These are phyloP conservation scores for Heliosperma pusillum DNA, from an alignment of 148 eudicot species.

Conservation along the genomic window DNA sequence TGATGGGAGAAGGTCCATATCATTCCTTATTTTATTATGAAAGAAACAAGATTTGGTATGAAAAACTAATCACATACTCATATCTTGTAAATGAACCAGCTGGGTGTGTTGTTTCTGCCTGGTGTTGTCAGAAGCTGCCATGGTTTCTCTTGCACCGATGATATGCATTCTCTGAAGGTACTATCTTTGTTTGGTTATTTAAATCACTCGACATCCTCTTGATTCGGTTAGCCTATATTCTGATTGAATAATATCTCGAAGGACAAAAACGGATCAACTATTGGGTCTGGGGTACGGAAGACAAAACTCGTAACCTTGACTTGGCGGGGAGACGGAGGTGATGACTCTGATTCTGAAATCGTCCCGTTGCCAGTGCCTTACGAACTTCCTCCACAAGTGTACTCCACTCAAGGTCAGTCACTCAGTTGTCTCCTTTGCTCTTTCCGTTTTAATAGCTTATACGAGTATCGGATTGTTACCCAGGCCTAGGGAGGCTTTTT, in stretches of 20 bases:
- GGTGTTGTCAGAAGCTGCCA: constrained; percentile 30
- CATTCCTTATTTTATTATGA: background rate
- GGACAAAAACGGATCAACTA: constrained; percentile 31
- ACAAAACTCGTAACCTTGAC: constrained; percentile 68
- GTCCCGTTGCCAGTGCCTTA: constrained; percentile 77
- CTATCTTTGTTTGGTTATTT: background rate
- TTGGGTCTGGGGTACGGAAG: constrained; percentile 31
- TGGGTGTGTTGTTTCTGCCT: constrained; percentile 85
- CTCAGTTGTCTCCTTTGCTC: background rate
- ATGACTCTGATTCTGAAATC: constrained; percentile 42
- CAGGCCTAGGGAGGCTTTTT: no score
- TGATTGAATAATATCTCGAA: constrained; percentile 18
- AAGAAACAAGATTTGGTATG: background rate
- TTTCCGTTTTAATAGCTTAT: no score
- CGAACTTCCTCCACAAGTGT: constrained; percentile 80
- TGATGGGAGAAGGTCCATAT: no score
- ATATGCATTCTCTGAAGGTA: constrained; percentile 41
- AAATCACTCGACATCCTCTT: background rate
- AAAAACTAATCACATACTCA: background rate
- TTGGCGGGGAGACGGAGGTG: constrained; percentile 39
- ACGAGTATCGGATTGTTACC: no score
- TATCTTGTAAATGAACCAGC: constrained; percentile 39
- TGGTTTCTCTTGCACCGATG: constrained; percentile 78
- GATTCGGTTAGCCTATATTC: background rate
- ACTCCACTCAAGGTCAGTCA: constrained; percentile 74